These are phyloP conservation scores for Escovopsis weberi DNA, from an alignment of 2,329 filamentous ascomycete species.

Conservation along the genomic window DNA sequence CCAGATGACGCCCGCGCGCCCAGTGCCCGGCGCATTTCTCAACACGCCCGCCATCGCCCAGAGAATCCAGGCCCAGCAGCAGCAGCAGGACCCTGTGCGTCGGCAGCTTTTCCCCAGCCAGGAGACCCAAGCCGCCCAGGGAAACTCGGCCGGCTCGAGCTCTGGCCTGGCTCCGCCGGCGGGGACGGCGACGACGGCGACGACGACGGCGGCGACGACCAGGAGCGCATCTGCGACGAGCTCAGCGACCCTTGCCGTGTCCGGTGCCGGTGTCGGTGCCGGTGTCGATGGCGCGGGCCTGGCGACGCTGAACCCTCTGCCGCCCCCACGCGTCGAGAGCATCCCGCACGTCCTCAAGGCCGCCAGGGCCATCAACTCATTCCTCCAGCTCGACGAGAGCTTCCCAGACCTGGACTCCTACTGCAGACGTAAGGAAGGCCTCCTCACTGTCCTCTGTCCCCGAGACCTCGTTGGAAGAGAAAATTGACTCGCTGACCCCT, in stretches of 20 bases:
- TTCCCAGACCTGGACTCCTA: slow-evolving; percentile 87
- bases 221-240: too few relatives aligned
- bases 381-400: slow-evolving; percentile 58
- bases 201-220: background rate
- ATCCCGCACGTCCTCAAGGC: slow-evolving; percentile 64
- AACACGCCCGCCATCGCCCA: slow-evolving; percentile 53
- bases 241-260: too few relatives aligned
- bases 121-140: slow-evolving; percentile 10
- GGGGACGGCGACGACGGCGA: slow-evolving; percentile 1
- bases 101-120: slow-evolving; percentile 33
- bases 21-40: slow-evolving; percentile 61
- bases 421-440: slow-evolving; percentile 54
- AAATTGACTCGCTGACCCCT: slow-evolving; percentile 12
- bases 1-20: slow-evolving; percentile 51
- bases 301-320: slow-evolving; percentile 19
- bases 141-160: slow-evolving; percentile 7
- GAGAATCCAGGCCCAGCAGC: slow-evolving; percentile 28
- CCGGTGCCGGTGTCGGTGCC: slow-evolving; percentile 5
- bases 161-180: background rate
- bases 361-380: slow-evolving; percentile 68
- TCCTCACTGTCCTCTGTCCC: slow-evolving; percentile 9
- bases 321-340: slow-evolving; percentile 30
- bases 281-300: slow-evolving; percentile 15
- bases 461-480: background rate
- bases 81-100: slow-evolving; percentile 32